Evolutionary conservation across 805 yeast genomes (phyloP), one percentile per base, ranked within the genome.

Genomic region (Wickerhamiella spandovensis): DNA sequence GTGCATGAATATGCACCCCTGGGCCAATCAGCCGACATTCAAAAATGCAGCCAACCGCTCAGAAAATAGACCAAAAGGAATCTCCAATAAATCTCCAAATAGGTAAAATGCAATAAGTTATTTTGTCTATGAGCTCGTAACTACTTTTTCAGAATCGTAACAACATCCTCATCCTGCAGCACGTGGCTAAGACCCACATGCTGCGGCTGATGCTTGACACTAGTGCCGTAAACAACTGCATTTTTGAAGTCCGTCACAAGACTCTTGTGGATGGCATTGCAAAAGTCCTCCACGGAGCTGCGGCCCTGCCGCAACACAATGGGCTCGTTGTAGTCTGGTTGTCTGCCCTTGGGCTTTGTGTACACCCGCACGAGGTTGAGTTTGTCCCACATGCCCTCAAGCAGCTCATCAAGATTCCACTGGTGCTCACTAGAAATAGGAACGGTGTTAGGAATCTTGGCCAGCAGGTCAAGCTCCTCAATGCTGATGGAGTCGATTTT

Each of bases 171-270:
- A 68, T 92, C 99, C 68, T 82, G 84, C 59, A 92, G 72, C 12
- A 67, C 72, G 70, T 92, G 98, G 45, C 75, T 67, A 58, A 92
- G 73, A 25, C 98, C 98, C 45, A 90, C 97, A 58, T 82, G 79
- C 70, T 92, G 98, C 15, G 97, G 97, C 68, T 90, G 97, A 67
- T 92, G 98, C 72, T 92, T 92, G 48, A 90, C 97, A 64, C 95
- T 84, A 2, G 56, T 77, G 37, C 99, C 99, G 63, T 74, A 92
- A 1, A 92, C 98, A 54, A 87, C 76, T 1, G 98, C 98, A 59
- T 79, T 82, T 68, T 87, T 84, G 69, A 92, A 92, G 62, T 92
- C 95, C 43, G 84, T 95, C 39, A 92, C 95, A 64, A 92, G 73
- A 41, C 90, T 81, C 70, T 90, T 92, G 73, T 92, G 99, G 60